A percentile compares a stretch with the other conserved stretches of the same genome.
phyloP scores from a whole-genome alignment of 106 monocot genomes.

The Platanthera zijinensis region DNA sequence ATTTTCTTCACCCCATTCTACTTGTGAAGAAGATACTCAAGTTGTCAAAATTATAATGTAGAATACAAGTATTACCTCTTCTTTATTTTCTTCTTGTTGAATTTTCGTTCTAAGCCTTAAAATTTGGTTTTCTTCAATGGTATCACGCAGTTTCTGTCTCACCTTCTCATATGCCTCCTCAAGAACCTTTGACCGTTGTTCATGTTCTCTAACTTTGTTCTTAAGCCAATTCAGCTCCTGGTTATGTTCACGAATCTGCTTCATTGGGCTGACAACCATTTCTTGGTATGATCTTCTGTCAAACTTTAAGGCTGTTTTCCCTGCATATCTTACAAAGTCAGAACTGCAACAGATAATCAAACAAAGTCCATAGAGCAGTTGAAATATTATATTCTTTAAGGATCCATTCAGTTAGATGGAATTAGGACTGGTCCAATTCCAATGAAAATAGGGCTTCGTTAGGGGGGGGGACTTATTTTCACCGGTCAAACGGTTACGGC shows the following conservation, averaged over 20 bases:
- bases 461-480: too few species aligned
- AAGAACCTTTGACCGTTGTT: slow-evolving; percentile 42
- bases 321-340: slow-evolving; percentile 16
- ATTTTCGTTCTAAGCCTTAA: slow-evolving; percentile 55
- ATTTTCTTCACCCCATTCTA: not conserved
- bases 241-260: slow-evolving; percentile 78
- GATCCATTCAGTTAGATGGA: too few species aligned
- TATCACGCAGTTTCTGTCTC: slow-evolving; percentile 56
- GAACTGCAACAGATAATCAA: not conserved
- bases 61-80: slow-evolving; percentile 44
- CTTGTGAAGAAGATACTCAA: not conserved
- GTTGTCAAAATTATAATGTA: not conserved
- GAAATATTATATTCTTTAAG: not conserved
- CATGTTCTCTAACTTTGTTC: slow-evolving; percentile 35
- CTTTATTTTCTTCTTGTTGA: slow-evolving; percentile 73
- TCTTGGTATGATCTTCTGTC: slow-evolving; percentile 83
- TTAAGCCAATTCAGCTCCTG: slow-evolving; percentile 41
- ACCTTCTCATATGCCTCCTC: slow-evolving; percentile 41
- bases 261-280: slow-evolving; percentile 71
- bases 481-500: too few species aligned
- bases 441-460: too few species aligned
- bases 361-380: not conserved
- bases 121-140: slow-evolving; percentile 38
- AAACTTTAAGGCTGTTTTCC: slow-evolving; percentile 61
- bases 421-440: too few species aligned